These are phyloP conservation scores for Syncephalastrum contaminatum DNA, from an alignment of 371 early-diverging fungal genomes.

Conservation along the genomic window DNA sequence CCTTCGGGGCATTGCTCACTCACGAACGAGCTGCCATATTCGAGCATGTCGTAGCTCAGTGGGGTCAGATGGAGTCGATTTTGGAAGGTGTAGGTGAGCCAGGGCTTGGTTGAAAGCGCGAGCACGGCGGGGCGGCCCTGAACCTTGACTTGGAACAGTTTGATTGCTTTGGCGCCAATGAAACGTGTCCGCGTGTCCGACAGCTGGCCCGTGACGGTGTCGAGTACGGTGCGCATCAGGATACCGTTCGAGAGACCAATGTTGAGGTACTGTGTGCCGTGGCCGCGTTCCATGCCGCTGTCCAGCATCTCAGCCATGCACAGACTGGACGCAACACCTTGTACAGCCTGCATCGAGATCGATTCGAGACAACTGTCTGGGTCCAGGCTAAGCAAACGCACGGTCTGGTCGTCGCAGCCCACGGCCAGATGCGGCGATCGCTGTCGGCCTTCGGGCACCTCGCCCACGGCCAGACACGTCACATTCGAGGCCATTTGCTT, in stretches of 20 bases:
- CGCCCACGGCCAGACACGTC: conserved; percentile 76
- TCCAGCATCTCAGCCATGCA: conserved; percentile 80
- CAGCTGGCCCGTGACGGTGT: conserved; percentile 80
- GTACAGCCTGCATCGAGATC: conserved; percentile 77
- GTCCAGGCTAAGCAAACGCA: conserved; percentile 86
- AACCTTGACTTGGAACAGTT: conserved; percentile 68
- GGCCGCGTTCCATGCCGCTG: conserved; percentile 52
- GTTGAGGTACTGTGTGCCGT: conserved; percentile 78
- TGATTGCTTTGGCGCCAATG: conserved; percentile 84
- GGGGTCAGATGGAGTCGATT: conserved; percentile 57
- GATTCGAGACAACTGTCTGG: conserved; percentile 77
- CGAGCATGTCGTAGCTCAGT: conserved; percentile 74
- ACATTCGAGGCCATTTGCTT: conserved; percentile 73
- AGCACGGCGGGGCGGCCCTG: conserved; percentile 75
- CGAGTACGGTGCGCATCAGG: conserved; percentile 84
- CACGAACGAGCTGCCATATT: conserved; percentile 83
- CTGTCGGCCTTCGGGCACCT: conserved; percentile 79
- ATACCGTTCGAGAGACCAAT: conserved; percentile 92
- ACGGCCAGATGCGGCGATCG: conserved; percentile 84
- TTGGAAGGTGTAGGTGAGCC: conserved; percentile 87
- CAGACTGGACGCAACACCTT: conserved; percentile 56
- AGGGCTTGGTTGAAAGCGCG: conserved; percentile 85
- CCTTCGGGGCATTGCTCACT: conserved; percentile 91
- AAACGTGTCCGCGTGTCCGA: conserved; percentile 88
- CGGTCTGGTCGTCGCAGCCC: conserved; percentile 92